phyloP scores from a whole-genome alignment of 176 grass and related monocot species.

The Oryza officinalis region DNA sequence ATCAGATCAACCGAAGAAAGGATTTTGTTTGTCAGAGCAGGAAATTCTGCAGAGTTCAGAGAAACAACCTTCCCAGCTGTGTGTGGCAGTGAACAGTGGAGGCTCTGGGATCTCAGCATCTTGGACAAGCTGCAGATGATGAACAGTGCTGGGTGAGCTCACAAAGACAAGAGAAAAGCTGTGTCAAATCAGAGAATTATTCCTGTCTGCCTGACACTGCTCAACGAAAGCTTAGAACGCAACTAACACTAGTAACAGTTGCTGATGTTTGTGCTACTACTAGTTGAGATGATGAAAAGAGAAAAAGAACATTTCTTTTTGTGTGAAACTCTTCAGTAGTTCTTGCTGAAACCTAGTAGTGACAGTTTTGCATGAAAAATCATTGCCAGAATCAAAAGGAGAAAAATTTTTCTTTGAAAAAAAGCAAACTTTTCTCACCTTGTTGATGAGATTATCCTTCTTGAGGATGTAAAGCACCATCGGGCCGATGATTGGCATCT shows the following conservation, averaged over 20 bases:
- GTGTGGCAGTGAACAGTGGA: slow-evolving; percentile 66
- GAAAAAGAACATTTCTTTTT: background rate
- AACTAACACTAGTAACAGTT: background rate
- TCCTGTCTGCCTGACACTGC: background rate
- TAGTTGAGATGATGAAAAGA: background rate
- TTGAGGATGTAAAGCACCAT: slow-evolving; percentile 71
- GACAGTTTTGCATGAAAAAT: slow-evolving; percentile 4
- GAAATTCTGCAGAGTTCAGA: slow-evolving; percentile 10
- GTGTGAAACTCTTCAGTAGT: background rate
- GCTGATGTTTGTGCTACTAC: background rate
- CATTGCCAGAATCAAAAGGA: background rate
- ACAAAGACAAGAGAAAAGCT: background rate
- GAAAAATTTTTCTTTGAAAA: background rate
- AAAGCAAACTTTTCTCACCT: slow-evolving; percentile 43
- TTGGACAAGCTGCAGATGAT: slow-evolving; percentile 71
- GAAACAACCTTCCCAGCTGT: slow-evolving; percentile 68
- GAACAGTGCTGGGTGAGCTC: background rate
- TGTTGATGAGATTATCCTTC: slow-evolving; percentile 96
- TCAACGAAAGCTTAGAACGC: background rate
- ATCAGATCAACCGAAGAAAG: background rate
- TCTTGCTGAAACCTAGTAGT: background rate
- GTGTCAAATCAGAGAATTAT: slow-evolving; percentile 11
- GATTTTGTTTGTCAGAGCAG: background rate
- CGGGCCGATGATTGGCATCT: slow-evolving; percentile 61
- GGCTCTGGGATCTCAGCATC: slow-evolving; percentile 78